A percentile compares a stretch with the other conserved stretches of the same genome.
Conservation (phyloP, 106 monocot species). For the Gastrodia elata region DNA sequence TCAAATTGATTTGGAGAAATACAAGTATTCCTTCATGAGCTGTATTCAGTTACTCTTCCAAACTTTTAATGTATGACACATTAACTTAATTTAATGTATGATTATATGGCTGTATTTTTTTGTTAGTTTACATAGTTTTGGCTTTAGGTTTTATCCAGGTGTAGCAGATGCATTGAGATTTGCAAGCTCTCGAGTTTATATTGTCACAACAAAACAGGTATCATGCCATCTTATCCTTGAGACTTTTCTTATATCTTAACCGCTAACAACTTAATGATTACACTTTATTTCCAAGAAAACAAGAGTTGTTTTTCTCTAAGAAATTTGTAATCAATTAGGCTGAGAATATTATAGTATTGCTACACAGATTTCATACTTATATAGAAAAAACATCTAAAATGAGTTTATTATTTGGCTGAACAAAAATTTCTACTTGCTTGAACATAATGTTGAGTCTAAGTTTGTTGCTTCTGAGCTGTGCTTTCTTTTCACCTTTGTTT, state of each 20-base stretch:
- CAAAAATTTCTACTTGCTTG: no score
- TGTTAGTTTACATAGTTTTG: neutral
- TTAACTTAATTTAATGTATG: neutral
- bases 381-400: neutral
- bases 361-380: neutral
- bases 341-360: neutral
- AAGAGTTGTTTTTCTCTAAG: neutral
- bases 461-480: neutral
- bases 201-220: constrained; percentile 98
- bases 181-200: constrained; percentile 77
- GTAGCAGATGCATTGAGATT: constrained; percentile 87
- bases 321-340: neutral
- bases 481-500: constrained; percentile 1
- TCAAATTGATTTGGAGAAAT: no score
- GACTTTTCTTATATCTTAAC: neutral
- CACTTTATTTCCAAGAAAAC: neutral
- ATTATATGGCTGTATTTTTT: neutral
- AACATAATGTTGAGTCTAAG: neutral
- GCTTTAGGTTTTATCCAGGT: constrained; percentile 86
- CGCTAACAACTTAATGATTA: neutral
- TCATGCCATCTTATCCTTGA: neutral
- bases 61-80: no score
- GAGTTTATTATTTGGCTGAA: neutral
- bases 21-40: no score
- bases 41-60: no score